phyloP scores from a whole-genome alignment of 2,329 filamentous ascomycete species.

The Fusarium penzigii region DNA sequence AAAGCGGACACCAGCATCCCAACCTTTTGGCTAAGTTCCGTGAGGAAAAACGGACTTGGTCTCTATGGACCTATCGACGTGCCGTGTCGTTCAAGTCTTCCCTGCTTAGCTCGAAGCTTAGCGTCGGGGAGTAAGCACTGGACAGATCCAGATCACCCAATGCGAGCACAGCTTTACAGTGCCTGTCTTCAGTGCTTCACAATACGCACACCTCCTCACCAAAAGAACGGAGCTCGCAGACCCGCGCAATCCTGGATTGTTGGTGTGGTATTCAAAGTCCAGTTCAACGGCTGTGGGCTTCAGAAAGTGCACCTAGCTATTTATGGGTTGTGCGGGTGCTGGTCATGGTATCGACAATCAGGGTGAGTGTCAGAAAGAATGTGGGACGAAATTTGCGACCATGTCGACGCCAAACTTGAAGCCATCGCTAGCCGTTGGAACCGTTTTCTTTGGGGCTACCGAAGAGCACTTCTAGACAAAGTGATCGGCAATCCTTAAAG shows the following conservation, averaged over 20 bases:
- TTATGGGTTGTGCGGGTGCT: neutral
- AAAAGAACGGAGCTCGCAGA: neutral
- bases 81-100: constrained; percentile 4
- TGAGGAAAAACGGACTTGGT: constrained; percentile 1
- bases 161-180: constrained; percentile 9
- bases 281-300: neutral
- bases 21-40: constrained; percentile 23
- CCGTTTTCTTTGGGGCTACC: neutral
- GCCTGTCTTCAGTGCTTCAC: too few species aligned
- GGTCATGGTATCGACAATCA: neutral
- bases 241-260: neutral
- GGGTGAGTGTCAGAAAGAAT: neutral
- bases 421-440: constrained; percentile 2
- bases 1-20: constrained; percentile 23
- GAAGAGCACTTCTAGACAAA: constrained; percentile 18
- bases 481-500: constrained; percentile 18
- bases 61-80: constrained; percentile 15
- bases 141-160: constrained; percentile 22
- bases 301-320: neutral
- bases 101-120: constrained; percentile 14
- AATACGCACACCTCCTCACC: neutral
- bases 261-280: neutral
- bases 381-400: neutral
- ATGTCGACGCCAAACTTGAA: neutral
- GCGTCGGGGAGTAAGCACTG: constrained; percentile 13